Conservation (phyloP, 768 basidiomycete species). For the Sutorius australiensis region DNA sequence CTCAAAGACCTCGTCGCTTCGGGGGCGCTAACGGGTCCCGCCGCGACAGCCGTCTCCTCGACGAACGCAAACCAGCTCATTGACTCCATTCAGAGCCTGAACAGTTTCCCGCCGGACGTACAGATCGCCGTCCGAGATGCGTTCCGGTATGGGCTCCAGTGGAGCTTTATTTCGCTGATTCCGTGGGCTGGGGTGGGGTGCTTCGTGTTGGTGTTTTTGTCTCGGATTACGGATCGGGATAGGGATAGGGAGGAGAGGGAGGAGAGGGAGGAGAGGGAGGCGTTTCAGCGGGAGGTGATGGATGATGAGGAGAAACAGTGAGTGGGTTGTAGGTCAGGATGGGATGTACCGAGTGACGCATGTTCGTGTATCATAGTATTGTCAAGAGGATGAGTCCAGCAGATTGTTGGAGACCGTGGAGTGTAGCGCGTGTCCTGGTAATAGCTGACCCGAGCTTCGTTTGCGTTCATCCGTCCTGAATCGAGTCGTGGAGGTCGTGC, state of each 20-base stretch:
- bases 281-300: neutral
- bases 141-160: neutral
- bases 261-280: neutral
- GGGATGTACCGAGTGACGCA: too few relatives aligned
- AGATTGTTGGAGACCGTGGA: too few relatives aligned
- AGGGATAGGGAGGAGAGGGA: neutral
- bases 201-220: conserved; percentile 5
- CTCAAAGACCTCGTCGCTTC: neutral
- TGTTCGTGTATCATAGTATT: too few relatives aligned
- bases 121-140: neutral
- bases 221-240: neutral
- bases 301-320: neutral
- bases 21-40: neutral
- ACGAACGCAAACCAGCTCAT: neutral
- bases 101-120: neutral
- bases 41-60: neutral
- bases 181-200: conserved; percentile 38
- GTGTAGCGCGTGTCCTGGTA: too few relatives aligned
- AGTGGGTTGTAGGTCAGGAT: too few relatives aligned
- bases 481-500: too few relatives aligned
- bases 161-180: conserved; percentile 37
- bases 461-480: too few relatives aligned
- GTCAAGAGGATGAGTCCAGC: too few relatives aligned
- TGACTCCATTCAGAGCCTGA: neutral
- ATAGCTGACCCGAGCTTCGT: too few relatives aligned